These are phyloP conservation scores for Synchytrium microbalum DNA, from an alignment of 371 early-diverging fungal species.

Conservation along the genomic window DNA sequence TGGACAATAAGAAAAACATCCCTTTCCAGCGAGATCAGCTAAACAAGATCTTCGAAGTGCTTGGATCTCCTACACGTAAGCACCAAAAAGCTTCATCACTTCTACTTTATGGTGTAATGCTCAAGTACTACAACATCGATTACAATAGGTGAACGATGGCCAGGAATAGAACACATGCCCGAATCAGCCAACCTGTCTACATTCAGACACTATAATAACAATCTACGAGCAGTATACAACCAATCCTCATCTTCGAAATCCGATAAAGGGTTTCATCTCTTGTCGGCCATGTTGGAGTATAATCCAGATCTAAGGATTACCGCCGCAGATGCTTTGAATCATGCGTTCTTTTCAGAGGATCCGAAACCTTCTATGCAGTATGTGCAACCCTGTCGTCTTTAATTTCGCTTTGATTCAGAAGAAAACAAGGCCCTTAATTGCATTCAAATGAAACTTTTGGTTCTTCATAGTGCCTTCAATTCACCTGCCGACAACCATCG, in stretches of 20 bases:
- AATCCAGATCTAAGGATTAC: slow-evolving; percentile 83
- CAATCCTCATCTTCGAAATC: background rate
- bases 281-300: slow-evolving; percentile 80
- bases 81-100: too few species aligned
- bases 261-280: slow-evolving; percentile 50
- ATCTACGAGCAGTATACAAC: background rate
- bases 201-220: slow-evolving; percentile 1
- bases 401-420: background rate
- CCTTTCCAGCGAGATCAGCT: slow-evolving; percentile 88
- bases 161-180: slow-evolving; percentile 61
- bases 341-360: slow-evolving; percentile 88
- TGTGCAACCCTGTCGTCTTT: slow-evolving; percentile 2
- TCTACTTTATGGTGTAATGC: slow-evolving; percentile 1
- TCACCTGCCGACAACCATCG: background rate
- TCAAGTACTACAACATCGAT: background rate
- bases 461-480: background rate
- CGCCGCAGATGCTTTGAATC: slow-evolving; percentile 79
- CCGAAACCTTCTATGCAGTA: slow-evolving; percentile 72
- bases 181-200: slow-evolving; percentile 52
- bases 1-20: slow-evolving; percentile 50
- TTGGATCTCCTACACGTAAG: slow-evolving; percentile 81
- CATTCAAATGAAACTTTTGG: too few species aligned
- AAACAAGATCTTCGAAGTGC: slow-evolving; percentile 79
- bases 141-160: slow-evolving; percentile 66
- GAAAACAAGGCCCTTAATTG: too few species aligned